These are phyloP conservation scores for Hondaea fermentalgiana DNA, from an alignment of 108 stramenopile genomes.

Conservation along the genomic window DNA sequence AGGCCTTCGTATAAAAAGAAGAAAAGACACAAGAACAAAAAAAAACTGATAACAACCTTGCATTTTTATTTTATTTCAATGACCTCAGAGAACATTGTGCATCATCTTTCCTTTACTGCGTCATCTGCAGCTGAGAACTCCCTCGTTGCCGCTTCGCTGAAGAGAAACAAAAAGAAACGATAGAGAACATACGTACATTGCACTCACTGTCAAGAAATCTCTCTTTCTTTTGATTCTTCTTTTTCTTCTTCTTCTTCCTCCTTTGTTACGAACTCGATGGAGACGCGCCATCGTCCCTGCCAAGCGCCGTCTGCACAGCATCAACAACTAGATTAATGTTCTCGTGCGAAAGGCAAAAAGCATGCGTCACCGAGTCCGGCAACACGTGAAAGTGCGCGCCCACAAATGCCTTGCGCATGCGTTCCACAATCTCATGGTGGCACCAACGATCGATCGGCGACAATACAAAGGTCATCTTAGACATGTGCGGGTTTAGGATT, in stretches of 20 bases:
- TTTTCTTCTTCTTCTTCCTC: neutral
- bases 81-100: too few species aligned
- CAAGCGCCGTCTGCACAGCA: neutral
- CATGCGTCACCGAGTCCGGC: neutral
- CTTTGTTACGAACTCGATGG: neutral
- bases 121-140: too few species aligned
- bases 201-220: neutral
- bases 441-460: neutral
- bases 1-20: neutral
- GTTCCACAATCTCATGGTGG: neutral
- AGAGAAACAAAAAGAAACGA: too few species aligned
- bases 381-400: neutral
- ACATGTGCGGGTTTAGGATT: neutral
- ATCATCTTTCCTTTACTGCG: too few species aligned
- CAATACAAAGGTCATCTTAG: neutral
- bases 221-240: neutral
- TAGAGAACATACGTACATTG: too few species aligned
- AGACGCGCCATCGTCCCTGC: neutral
- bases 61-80: too few species aligned
- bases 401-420: neutral
- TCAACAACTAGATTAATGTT: neutral
- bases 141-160: too few species aligned
- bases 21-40: too few species aligned
- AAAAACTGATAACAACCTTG: neutral
- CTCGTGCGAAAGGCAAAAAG: conserved; percentile 9